A percentile compares a stretch with the other conserved stretches of the same genome.
These are phyloP conservation scores for Echites panduratus DNA, from an alignment of 257 asterid genomes.

Conservation along the genomic window DNA sequence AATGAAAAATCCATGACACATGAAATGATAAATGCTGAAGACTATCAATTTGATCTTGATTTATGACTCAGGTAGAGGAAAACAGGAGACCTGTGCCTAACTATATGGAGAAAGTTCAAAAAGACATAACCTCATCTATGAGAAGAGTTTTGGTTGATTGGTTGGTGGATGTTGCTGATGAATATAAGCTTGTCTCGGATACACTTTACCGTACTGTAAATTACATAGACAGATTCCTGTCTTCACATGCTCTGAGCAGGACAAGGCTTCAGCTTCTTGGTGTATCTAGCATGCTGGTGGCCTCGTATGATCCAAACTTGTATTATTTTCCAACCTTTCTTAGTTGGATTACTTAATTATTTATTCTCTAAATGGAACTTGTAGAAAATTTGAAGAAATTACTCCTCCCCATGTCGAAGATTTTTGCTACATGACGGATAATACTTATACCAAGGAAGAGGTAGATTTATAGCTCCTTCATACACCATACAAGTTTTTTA, in stretches of 20 bases:
- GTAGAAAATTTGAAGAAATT: slow-evolving; percentile 86
- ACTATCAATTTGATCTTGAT: slow-evolving; percentile 19
- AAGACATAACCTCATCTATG: slow-evolving; percentile 57
- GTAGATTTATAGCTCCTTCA: slow-evolving; percentile 27
- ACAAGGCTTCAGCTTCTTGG: slow-evolving; percentile 89
- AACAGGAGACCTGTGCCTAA: slow-evolving; percentile 58
- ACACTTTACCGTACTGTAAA: slow-evolving; percentile 64
- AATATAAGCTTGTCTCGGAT: slow-evolving; percentile 69
- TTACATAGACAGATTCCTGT: slow-evolving; percentile 65
- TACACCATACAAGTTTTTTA: slow-evolving; percentile 3
- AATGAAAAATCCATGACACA: not conserved
- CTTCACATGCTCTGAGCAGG: slow-evolving; percentile 44
- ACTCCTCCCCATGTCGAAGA: slow-evolving; percentile 74
- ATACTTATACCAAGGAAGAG: slow-evolving; percentile 74
- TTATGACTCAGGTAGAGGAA: slow-evolving; percentile 51
- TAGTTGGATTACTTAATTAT: not conserved
- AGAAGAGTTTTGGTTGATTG: slow-evolving; percentile 74
- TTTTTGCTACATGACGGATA: slow-evolving; percentile 82
- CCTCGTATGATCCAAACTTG: slow-evolving; percentile 54
- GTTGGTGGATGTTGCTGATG: slow-evolving; percentile 88
- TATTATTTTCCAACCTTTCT: not conserved
- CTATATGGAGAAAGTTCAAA: slow-evolving; percentile 76
- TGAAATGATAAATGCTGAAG: not conserved
- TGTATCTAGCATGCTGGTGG: slow-evolving; percentile 83
- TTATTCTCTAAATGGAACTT: slow-evolving; percentile 8